Evolutionary conservation across 768 basidiomycete genomes (phyloP).

Genomic region (Russula ochroleuca): DNA sequence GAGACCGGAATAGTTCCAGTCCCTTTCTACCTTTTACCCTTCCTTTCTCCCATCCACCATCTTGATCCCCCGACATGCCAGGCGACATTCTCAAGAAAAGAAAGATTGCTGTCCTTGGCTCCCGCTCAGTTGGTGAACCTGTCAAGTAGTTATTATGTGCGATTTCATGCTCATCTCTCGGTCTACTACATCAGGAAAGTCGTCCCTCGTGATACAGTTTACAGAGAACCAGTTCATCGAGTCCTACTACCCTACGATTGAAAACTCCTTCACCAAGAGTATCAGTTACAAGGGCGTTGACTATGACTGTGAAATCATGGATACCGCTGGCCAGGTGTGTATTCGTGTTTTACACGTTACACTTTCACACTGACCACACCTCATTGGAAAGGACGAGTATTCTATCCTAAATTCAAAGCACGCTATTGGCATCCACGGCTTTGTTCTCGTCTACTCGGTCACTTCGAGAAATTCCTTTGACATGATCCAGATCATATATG

Average conservation of each 20-base stretch:
- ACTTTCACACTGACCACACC: constrained; percentile 2
- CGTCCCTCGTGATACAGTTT: constrained; percentile 88
- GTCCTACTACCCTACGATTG: constrained; percentile 93
- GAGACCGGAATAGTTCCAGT: constrained; percentile 20
- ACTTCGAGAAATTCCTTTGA: constrained; percentile 86
- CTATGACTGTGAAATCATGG: constrained; percentile 96
- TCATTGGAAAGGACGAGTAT: constrained; percentile 75
- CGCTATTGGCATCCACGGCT: constrained; percentile 96
- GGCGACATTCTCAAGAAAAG: constrained; percentile 60
- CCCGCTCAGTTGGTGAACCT: constrained; percentile 79
- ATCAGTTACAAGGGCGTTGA: constrained; percentile 85
- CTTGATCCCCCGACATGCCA: constrained; percentile 31
- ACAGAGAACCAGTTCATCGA: constrained; percentile 91
- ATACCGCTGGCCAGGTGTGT: constrained; percentile 92
- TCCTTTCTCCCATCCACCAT: constrained; percentile 9
- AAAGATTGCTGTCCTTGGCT: constrained; percentile 84
- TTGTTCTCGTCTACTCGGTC: constrained; percentile 94
- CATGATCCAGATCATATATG: constrained; percentile 89
- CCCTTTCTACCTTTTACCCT: constrained; percentile 11
- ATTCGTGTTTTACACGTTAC: constrained; percentile 12
- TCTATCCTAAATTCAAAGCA: constrained; percentile 90
- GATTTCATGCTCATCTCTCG: constrained; percentile 17
- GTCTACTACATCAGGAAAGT: constrained; percentile 63
- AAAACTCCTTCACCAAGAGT: constrained; percentile 79
- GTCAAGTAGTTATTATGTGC: constrained; percentile 22